Evolutionary conservation across 2,329 filamentous ascomycete species (phyloP), one percentile per base, ranked within the genome.

Genomic region (Lachnellula hyalina): DNA sequence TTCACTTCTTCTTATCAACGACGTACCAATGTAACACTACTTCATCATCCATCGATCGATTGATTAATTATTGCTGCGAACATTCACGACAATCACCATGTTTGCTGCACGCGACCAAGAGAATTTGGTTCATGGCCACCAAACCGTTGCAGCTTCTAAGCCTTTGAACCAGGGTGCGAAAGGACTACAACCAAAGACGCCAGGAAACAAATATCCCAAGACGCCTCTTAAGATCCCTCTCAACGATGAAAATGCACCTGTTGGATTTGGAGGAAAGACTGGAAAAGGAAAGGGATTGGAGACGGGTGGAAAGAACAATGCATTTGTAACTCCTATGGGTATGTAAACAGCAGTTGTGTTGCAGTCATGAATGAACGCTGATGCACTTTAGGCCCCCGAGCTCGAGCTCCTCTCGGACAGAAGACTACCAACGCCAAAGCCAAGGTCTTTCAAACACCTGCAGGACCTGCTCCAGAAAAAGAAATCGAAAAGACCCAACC

Each of bases 401-500:
- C 77, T 56, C 85, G 93, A 66, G 91, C 92, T 38, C 89, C 90
- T 12, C 76, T 99, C 47, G 93, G 93, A 35, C 87, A 90, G 78
- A 99, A 99, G 73, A 97, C 93, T 1, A 97, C 94, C 51, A 99
- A 99, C 71, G 90, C 89, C 52, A 97, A 96, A 76, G 81, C 86
- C 56, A 83, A 78, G 68, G 79, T 77, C 49, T 80, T 84, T 61
- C 85, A 87, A 60, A 85, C 84, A 4, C 82, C 82, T 6, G 85
- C 81, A 32, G 85, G 81, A 34, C 86, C 85, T 64, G 75, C 75
- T 55, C 75, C 77, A 21, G 77, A 79, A 41, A 77, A 79, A 47
- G 82, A 85, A 55, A 72, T 81, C 49, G 84, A 85, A 60, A 86
- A 85, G 71, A 82, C 83, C 1, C 79, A 82, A 54, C 71, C 75